phyloP scores from a whole-genome alignment of 2,329 filamentous ascomycete genomes.

The Blumeria hordei region DNA sequence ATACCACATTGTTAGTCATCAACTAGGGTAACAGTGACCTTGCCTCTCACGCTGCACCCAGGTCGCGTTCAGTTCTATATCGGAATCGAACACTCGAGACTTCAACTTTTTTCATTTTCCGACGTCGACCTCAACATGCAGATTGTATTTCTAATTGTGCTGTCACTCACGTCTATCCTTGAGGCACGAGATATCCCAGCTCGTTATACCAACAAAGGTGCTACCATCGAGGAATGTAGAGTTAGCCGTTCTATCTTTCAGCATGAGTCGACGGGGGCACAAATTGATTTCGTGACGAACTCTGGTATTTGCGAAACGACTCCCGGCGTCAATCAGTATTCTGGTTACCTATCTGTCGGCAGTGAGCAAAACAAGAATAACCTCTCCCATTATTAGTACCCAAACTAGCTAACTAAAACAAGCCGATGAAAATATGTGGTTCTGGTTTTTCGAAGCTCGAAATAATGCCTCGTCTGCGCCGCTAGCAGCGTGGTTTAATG shows the following conservation, averaged over 20 bases:
- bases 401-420: conserved; percentile 7
- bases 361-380: conserved; percentile 1
- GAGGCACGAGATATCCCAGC: no score
- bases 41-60: no score
- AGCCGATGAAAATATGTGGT: conserved; percentile 11
- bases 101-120: no score
- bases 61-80: no score
- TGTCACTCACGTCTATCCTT: no score
- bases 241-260: conserved; percentile 22
- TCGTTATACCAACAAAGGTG: no score
- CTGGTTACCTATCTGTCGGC: conserved; percentile 25
- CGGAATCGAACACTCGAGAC: no score
- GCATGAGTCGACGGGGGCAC: conserved; percentile 21
- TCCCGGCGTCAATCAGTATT: conserved; percentile 24
- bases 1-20: no score
- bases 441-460: conserved; percentile 34
- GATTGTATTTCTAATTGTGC: no score
- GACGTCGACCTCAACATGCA: no score
- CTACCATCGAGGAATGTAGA: conserved; percentile 11
- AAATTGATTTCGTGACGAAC: conserved; percentile 24
- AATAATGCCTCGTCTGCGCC: conserved; percentile 23
- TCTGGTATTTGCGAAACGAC: conserved; percentile 27
- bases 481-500: conserved; percentile 21
- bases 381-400: conserved; percentile 6
- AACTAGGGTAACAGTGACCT: no score